A percentile compares a stretch with the other conserved stretches of the same genome.
Conservation (phyloP, 2,329 filamentous ascomycete genomes). For the Septoria linicola region DNA sequence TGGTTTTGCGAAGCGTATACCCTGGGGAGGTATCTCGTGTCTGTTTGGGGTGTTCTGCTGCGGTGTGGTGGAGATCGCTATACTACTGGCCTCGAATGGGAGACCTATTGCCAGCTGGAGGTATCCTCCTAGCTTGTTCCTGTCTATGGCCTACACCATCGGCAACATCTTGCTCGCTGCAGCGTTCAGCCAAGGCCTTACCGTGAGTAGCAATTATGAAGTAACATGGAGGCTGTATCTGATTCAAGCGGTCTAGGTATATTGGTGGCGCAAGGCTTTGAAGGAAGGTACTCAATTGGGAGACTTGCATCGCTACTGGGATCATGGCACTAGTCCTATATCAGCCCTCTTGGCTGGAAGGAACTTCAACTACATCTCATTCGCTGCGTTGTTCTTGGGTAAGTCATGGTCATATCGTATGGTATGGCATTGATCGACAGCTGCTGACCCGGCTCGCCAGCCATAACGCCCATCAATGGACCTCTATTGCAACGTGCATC, state of each 20-base stretch:
- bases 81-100: constrained; percentile 17
- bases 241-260: constrained; percentile 7
- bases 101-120: constrained; percentile 19
- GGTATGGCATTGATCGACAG: too few species aligned
- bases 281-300: constrained; percentile 22
- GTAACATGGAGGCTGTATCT: neutral
- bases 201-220: neutral
- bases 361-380: constrained; percentile 23
- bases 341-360: constrained; percentile 18
- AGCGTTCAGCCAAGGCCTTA: constrained; percentile 21
- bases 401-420: too few species aligned
- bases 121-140: constrained; percentile 22
- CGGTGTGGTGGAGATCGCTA: constrained; percentile 16
- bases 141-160: constrained; percentile 23
- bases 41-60: constrained; percentile 18
- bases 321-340: constrained; percentile 20
- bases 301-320: constrained; percentile 21
- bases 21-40: constrained; percentile 19
- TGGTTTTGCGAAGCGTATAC: constrained; percentile 15
- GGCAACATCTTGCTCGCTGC: constrained; percentile 20
- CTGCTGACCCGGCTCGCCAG: neutral
- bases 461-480: constrained; percentile 22
- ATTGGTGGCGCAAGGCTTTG: constrained; percentile 23
- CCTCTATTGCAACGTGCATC: constrained; percentile 22
- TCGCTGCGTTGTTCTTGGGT: constrained; percentile 18